Evolutionary conservation across 2,329 filamentous ascomycete genomes (phyloP).

Genomic region (Pyrenochaeta sp.): DNA sequence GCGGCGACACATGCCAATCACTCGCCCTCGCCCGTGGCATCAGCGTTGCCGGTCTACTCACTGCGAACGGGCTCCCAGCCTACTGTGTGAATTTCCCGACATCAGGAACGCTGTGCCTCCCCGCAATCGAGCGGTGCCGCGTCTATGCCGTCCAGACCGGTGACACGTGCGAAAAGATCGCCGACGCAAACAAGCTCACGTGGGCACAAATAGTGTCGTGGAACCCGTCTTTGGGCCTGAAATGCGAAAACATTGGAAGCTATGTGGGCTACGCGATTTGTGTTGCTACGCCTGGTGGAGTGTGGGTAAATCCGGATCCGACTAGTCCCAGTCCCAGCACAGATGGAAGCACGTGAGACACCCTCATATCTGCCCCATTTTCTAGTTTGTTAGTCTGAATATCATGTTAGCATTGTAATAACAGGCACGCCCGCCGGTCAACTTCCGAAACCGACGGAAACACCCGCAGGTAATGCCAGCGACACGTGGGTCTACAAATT

Average conservation of each 20-base stretch:
- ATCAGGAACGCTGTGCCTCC: no score
- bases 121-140: no score
- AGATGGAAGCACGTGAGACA: no score
- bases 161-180: background rate
- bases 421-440: no score
- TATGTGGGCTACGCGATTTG: background rate
- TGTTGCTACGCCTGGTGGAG: background rate
- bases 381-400: no score
- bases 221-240: background rate
- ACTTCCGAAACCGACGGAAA: background rate
- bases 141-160: no score
- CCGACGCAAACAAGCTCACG: background rate
- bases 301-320: background rate
- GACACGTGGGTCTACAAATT: background rate
- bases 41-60: background rate
- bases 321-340: no score
- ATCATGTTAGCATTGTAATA: no score
- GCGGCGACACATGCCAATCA: constrained; percentile 1
- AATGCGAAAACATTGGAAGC: background rate
- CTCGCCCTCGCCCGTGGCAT: background rate
- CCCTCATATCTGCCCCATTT: background rate
- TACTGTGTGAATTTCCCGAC: no score
- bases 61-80: background rate
- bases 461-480: background rate
- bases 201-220: background rate